Percentiles rank a stretch among this genome's conserved stretches.
These are phyloP conservation scores for Zizania palustris DNA, from an alignment of 202 grass and related monocot species.

Conservation along the genomic window DNA sequence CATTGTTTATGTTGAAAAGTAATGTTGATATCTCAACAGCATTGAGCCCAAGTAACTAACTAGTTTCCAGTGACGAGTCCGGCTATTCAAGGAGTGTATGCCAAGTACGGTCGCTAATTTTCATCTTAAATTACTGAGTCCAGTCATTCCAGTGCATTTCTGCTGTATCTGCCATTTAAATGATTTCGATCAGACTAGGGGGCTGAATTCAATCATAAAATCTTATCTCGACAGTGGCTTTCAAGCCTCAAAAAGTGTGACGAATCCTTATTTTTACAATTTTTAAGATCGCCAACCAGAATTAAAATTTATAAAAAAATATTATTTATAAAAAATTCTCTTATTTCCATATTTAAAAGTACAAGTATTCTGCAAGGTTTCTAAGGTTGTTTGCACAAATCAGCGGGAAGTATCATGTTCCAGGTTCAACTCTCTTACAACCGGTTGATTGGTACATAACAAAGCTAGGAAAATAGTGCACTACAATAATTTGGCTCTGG, in stretches of 20 bases:
- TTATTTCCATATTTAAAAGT: background rate
- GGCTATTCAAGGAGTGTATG: no score
- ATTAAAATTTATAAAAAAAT: no score
- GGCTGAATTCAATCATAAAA: background rate
- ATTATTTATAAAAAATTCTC: no score
- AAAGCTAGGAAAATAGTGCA: conserved; percentile 15
- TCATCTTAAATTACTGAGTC: background rate
- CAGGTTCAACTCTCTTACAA: conserved; percentile 22
- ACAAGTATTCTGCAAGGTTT: background rate
- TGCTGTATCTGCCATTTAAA: background rate
- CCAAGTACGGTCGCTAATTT: background rate
- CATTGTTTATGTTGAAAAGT: background rate
- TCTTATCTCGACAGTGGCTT: no score
- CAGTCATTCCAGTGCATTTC: background rate
- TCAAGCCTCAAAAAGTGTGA: no score
- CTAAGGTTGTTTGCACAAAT: conserved; percentile 9
- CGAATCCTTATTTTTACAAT: no score
- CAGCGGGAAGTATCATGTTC: background rate
- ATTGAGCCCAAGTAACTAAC: no score
- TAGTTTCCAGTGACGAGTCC: no score
- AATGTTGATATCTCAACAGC: no score
- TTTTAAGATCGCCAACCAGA: no score
- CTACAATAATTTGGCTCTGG: conserved; percentile 8
- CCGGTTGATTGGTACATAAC: conserved; percentile 3
- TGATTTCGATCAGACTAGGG: background rate